Conservation (phyloP, 1,139 yeast species). For the Magnusiomyces fungicola region DNA sequence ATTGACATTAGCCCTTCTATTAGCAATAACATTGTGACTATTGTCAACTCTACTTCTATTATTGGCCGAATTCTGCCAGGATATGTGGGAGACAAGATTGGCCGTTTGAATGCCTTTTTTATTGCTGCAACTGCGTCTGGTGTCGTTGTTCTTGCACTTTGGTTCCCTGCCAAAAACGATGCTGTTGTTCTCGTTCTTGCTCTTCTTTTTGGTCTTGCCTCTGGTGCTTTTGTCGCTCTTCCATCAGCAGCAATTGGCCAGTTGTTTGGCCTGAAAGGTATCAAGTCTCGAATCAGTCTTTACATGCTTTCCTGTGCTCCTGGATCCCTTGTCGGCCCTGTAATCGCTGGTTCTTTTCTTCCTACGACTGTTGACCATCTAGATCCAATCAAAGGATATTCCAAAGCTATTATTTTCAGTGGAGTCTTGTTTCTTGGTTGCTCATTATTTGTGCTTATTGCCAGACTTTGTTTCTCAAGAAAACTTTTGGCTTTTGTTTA, state of each 20-base stretch:
- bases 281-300: constrained; percentile 44
- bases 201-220: constrained; percentile 20
- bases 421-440: constrained; percentile 21
- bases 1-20: constrained; percentile 13
- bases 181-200: constrained; percentile 33
- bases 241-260: constrained; percentile 39
- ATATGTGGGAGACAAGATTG: constrained; percentile 39
- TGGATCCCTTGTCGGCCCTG: constrained; percentile 44
- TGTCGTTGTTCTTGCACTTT: constrained; percentile 23
- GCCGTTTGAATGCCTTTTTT: constrained; percentile 40
- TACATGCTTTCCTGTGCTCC: constrained; percentile 47
- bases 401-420: constrained; percentile 19
- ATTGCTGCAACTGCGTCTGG: constrained; percentile 21
- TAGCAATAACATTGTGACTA: constrained; percentile 34
- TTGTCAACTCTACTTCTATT: constrained; percentile 43
- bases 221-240: constrained; percentile 36
- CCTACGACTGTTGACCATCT: constrained; percentile 7
- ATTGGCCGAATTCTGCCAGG: constrained; percentile 48
- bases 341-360: constrained; percentile 42
- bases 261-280: constrained; percentile 41
- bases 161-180: constrained; percentile 25
- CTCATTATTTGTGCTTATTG: constrained; percentile 15
- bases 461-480: constrained; percentile 18
- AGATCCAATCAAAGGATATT: constrained; percentile 9
- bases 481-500: constrained; percentile 23